Base-by-base conservation (phyloP, 352 stramenopile genomes). In the Phytophthora colocasiae region DNA sequence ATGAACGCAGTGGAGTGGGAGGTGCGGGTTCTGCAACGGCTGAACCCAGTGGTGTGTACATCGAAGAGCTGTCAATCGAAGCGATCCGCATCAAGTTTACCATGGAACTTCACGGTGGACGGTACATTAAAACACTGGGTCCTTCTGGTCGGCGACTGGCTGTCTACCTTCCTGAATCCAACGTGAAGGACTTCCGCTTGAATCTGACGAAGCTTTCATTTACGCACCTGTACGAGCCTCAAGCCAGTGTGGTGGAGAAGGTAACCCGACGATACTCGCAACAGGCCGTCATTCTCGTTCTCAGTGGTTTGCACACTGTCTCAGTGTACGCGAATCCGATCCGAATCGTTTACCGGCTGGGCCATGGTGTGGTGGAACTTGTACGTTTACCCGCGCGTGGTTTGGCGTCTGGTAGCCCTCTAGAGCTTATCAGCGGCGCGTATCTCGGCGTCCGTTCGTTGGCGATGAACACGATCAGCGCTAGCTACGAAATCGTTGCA, bases 381-480 rank as follows among this genome's bases (percentile, higher is more conserved):
- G 69, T 96, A 7, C 84, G 89, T 0, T 64, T 96, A 19, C 89
- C 89, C 15, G 84, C 86, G 5, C 85, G 89, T 52, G 89, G 89
- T 0, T 62, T 96, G 38, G 87, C 85, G 4, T 95, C 87, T 0
- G 89, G 89, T 19, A 95, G 85, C 47, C 89, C 89, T 2, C 76
- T 96, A 9, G 89, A 96, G 58, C 63, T 96, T 11, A 78, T 96
- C 59, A 93, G 78, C 59, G 89, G 89, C 5, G 70, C 89, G 10
- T 96, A 96, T 52, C 67, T 96, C 14, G 89, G 89, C 47, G 85
- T 96, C 5, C 82, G 87, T 6, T 95, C 87, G 11, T 68, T 96
- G 22, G 89, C 85, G 1, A 96, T 95, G 89, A 96, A 96, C 54
- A 89, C 83, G 4, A 96, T 96, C 67, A 96, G 89, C 61, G 89